These are phyloP conservation scores for Heliocybe sulcata DNA, from an alignment of 1,284 basidiomycete genomes.

Conservation along the genomic window DNA sequence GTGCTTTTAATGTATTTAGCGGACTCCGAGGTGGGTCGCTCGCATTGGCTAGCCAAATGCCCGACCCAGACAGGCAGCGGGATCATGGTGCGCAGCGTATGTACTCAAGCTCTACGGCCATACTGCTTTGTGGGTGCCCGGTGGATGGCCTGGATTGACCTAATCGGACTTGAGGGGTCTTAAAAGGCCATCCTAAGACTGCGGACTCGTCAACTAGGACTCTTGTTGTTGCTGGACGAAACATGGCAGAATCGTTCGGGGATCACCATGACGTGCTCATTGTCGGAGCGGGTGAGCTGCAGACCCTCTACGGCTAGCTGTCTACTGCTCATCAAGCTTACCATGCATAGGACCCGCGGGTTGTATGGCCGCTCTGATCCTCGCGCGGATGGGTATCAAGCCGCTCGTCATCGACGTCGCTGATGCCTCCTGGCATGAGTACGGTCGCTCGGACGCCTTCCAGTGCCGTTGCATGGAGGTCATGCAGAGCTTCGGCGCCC, in stretches of 20 bases:
- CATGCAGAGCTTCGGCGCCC: constrained; percentile 9
- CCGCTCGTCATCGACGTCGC: constrained; percentile 6
- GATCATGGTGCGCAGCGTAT: neutral
- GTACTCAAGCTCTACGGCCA: too few species aligned
- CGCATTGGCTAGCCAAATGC: neutral
- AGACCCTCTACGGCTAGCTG: neutral
- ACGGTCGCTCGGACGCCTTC: constrained; percentile 7
- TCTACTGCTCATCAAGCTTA: neutral
- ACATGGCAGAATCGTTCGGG: neutral
- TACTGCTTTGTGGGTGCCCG: neutral
- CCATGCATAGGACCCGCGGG: constrained; percentile 5
- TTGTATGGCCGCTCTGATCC: constrained; percentile 5
- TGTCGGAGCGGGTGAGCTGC: constrained; percentile 7
- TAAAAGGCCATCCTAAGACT: neutral
- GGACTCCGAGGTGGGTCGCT: neutral
- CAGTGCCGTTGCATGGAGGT: constrained; percentile 7
- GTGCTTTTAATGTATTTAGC: neutral
- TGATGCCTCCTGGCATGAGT: constrained; percentile 5
- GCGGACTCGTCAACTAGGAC: neutral
- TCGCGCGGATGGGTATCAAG: constrained; percentile 7
- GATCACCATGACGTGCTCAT: constrained; percentile 7
- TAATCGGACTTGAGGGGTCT: neutral
- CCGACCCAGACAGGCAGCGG: neutral
- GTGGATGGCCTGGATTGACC: neutral
- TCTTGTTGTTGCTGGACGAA: neutral